Evolutionary conservation across 2,329 filamentous ascomycete genomes (phyloP).

Genomic region (Fusarium annulatum): DNA sequence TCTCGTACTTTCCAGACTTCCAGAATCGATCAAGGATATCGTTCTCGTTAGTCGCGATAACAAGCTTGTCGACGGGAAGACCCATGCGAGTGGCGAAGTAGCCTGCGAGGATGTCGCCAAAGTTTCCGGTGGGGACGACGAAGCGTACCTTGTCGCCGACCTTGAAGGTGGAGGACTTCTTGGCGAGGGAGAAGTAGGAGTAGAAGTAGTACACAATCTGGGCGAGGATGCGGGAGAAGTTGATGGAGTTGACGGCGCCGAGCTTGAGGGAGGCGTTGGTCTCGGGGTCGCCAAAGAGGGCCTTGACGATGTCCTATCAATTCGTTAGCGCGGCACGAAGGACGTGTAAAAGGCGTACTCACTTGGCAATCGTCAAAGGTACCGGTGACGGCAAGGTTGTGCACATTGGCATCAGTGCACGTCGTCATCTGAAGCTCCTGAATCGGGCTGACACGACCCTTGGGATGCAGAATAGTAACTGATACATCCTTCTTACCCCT

Average conservation of each 20-base stretch:
- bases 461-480: slow-evolving; percentile 93
- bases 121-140: slow-evolving; percentile 95
- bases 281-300: slow-evolving; percentile 86
- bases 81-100: slow-evolving; percentile 95
- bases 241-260: slow-evolving; percentile 96
- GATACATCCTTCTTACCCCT: slow-evolving; percentile 97
- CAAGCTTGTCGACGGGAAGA: slow-evolving; percentile 85
- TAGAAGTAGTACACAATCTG: slow-evolving; percentile 98
- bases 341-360: slow-evolving; percentile 10
- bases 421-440: slow-evolving; percentile 99
- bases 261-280: slow-evolving; percentile 86
- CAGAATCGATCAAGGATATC: slow-evolving; percentile 97
- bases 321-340: background rate
- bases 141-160: slow-evolving; percentile 79
- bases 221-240: slow-evolving; percentile 93
- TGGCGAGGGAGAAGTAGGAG: slow-evolving; percentile 85
- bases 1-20: slow-evolving; percentile 90
- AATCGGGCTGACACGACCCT: slow-evolving; percentile 89
- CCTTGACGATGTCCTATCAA: slow-evolving; percentile 77
- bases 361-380: slow-evolving; percentile 97
- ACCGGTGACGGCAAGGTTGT: slow-evolving; percentile 89
- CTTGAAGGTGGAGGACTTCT: slow-evolving; percentile 68
- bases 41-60: slow-evolving; percentile 96
- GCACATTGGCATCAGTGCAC: slow-evolving; percentile 87
- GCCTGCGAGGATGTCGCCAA: slow-evolving; percentile 89